These are phyloP conservation scores for Aspergillus fructus DNA, from an alignment of 2,329 filamentous ascomycete genomes.

Conservation along the genomic window DNA sequence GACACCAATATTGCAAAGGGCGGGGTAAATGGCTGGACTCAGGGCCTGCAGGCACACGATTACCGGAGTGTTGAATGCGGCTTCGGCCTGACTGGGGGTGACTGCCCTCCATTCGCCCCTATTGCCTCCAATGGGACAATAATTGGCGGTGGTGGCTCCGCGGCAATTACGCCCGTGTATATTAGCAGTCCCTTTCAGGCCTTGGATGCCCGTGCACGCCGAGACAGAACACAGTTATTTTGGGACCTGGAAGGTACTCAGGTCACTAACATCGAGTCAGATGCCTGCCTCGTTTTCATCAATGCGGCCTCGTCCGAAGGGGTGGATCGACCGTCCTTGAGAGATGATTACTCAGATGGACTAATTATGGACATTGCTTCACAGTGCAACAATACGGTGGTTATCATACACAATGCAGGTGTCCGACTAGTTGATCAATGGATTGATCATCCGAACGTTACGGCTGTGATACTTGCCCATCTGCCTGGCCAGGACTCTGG, in stretches of 20 bases:
- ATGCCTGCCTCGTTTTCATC: slow-evolving; percentile 54
- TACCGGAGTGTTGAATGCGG: not conserved
- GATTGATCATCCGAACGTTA: slow-evolving; percentile 64
- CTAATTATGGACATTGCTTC: slow-evolving; percentile 55
- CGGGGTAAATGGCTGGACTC: too few relatives aligned
- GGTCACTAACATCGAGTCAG: not conserved
- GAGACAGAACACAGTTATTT: not conserved
- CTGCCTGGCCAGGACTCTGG: slow-evolving; percentile 65
- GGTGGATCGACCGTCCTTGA: slow-evolving; percentile 21
- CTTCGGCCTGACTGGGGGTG: not conserved
- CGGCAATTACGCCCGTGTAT: not conserved
- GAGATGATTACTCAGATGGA: slow-evolving; percentile 49
- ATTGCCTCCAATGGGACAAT: slow-evolving; percentile 50
- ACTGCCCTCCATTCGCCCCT: not conserved
- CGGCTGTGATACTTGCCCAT: slow-evolving; percentile 63
- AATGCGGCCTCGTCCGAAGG: slow-evolving; percentile 37
- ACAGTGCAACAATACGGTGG: slow-evolving; percentile 62
- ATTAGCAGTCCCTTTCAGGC: not conserved
- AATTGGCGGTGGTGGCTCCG: slow-evolving; percentile 31
- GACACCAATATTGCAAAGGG: not conserved
- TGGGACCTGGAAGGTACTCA: too few relatives aligned
- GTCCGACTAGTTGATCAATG: slow-evolving; percentile 56
- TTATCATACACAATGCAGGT: slow-evolving; percentile 65
- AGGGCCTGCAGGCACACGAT: not conserved
- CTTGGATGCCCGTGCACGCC: not conserved